A percentile compares a stretch with the other conserved stretches of the same genome.
Conservation (phyloP, 495 filamentous ascomycete genomes). For the Penicillium bovifimosum region DNA sequence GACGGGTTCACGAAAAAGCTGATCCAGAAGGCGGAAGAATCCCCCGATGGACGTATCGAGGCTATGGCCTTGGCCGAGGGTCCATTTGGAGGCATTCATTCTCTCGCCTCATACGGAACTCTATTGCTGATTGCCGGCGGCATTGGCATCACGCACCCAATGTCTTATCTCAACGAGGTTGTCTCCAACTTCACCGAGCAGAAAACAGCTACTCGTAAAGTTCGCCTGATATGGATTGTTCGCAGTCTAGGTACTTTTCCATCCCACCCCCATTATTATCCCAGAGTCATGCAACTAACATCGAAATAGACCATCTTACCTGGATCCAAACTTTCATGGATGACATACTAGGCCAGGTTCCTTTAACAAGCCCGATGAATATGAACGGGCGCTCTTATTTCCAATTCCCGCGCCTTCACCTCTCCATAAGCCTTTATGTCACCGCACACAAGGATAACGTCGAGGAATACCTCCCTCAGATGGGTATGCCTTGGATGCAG, state of each 20-base stretch:
- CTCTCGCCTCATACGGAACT: constrained; percentile 49
- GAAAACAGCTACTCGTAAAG: constrained; percentile 39
- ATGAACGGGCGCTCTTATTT: constrained; percentile 28
- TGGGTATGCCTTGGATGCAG: constrained; percentile 30
- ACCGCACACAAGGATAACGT: constrained; percentile 24
- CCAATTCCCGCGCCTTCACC: constrained; percentile 26
- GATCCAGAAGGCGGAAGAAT: constrained; percentile 38
- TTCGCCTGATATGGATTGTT: constrained; percentile 39
- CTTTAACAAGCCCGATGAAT: constrained; percentile 17
- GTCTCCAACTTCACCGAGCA: constrained; percentile 35
- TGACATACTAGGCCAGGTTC: constrained; percentile 33
- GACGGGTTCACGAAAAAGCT: constrained; percentile 51
- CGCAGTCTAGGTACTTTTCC: constrained; percentile 31
- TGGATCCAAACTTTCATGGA: constrained; percentile 46
- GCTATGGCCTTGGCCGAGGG: constrained; percentile 50
- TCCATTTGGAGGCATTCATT: constrained; percentile 52
- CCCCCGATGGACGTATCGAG: constrained; percentile 35
- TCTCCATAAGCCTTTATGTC: constrained; percentile 34
- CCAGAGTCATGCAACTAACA: background rate
- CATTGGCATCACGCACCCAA: constrained; percentile 56
- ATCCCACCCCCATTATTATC: background rate
- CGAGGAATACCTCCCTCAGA: constrained; percentile 24
- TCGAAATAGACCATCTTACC: constrained; percentile 32
- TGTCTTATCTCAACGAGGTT: constrained; percentile 49
- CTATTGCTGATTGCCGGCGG: constrained; percentile 52